Evolutionary conservation across 192 early-diverging fungal species (phyloP), one percentile per base, ranked within the genome.

Genomic region (Backusella westeae): DNA sequence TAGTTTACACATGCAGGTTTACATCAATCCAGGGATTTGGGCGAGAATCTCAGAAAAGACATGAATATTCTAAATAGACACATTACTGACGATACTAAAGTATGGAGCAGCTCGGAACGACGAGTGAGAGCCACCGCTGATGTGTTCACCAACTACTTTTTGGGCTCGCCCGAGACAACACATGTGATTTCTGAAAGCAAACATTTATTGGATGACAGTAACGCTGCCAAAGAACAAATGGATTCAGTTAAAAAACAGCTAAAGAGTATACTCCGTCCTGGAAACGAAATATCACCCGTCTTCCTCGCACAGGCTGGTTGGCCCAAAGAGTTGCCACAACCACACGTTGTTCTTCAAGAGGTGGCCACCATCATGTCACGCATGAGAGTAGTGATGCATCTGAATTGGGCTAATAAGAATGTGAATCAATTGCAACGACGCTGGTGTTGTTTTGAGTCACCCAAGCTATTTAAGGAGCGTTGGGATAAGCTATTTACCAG

Each of bases 401-500:
- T 86, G 39, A 99, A 98, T 81, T 93, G 96, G 72, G 46, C 76
- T 15, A 79, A 80, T 19, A 73, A 67, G 15, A 87, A 90, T 49
- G 78, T 90, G 3, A 88, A 88, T 34, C 79, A 80, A 2, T 78
- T 95, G 15, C 94, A 97, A 78, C 73, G 80, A 63, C 84, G 90
- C 14, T 98, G 97, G 97, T 98, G 97, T 78, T 98, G 97, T 75
- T 84, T 85, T 69, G 97, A 98, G 72, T 92, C 90, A 38, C 92
- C 95, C 0, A 84, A 87, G 15, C 83, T 98, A 56, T 97, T 97
- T 75, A 88, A 89, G 72, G 97, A 99, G 84, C 89, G 97, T 15
- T 99, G 97, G 97, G 96, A 97, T 80, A 99, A 99, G 78, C 87
- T 99, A 34, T 94, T 99, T 76, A 83, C 85, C n/a, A 94, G 96